Evolutionary conservation across 176 grass and related monocot species (phyloP).

Genomic region (Guadua angustifolia): DNA sequence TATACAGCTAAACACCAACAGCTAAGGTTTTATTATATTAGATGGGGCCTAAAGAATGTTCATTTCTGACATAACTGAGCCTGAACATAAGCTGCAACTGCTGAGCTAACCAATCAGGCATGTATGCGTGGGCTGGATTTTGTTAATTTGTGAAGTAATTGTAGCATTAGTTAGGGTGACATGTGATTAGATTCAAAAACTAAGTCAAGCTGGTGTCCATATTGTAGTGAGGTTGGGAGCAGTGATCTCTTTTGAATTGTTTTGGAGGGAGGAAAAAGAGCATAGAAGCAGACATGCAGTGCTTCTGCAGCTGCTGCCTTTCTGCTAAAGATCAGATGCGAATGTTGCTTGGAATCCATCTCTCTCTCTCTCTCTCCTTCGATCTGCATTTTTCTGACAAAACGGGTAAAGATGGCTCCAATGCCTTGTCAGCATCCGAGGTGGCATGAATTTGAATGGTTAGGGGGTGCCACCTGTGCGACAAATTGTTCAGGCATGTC

Average conservation of each 20-base stretch:
- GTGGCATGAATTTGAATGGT: conserved; percentile 25
- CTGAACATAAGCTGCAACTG: conserved; percentile 12
- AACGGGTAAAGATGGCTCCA: background rate
- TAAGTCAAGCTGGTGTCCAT: conserved; percentile 11
- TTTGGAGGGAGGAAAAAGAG: conserved; percentile 34
- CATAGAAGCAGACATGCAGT: conserved; percentile 36
- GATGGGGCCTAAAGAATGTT: conserved; percentile 36
- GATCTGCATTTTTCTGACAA: background rate
- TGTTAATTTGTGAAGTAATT: conserved; percentile 25
- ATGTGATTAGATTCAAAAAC: conserved; percentile 22
- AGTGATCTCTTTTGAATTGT: conserved; percentile 44
- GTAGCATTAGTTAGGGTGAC: conserved; percentile 4
- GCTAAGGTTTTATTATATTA: background rate
- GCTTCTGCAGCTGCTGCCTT: conserved; percentile 29
- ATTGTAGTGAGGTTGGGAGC: background rate
- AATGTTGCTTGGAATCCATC: conserved; percentile 21
- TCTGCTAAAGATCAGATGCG: conserved; percentile 36
- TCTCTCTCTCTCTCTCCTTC: conserved; percentile 1
- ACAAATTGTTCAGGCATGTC: background rate
- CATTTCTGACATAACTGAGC: conserved; percentile 22
- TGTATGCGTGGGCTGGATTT: background rate
- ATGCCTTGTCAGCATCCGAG: background rate
- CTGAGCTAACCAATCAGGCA: conserved; percentile 9
- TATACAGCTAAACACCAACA: conserved; percentile 35
- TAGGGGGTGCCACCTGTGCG: background rate